phyloP scores from a whole-genome alignment of 2,329 filamentous ascomycete species.

The Diplodia corticola region DNA sequence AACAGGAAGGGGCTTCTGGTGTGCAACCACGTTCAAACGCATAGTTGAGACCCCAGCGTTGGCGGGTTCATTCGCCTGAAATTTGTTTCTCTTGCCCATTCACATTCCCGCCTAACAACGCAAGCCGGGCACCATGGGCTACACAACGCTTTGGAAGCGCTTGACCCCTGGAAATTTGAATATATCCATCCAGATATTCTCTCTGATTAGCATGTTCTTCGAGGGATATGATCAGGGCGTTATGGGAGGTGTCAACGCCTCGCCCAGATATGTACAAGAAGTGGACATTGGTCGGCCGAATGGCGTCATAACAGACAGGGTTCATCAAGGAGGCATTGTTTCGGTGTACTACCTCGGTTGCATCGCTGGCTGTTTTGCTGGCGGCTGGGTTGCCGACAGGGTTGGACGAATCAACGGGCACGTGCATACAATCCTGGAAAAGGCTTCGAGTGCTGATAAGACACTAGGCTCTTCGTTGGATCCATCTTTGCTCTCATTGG shows the following conservation, averaged over 20 bases:
- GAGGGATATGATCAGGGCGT: slow-evolving; percentile 55
- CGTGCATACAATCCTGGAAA: no score
- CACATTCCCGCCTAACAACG: neutral
- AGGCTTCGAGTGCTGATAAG: neutral
- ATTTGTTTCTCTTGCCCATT: no score
- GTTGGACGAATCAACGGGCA: slow-evolving; percentile 57
- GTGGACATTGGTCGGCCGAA: slow-evolving; percentile 65
- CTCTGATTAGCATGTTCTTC: slow-evolving; percentile 28
- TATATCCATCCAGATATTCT: slow-evolving; percentile 40
- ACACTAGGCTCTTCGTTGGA: slow-evolving; percentile 44
- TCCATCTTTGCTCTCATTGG: slow-evolving; percentile 52
- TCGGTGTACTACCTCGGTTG: slow-evolving; percentile 62
- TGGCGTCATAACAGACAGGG: slow-evolving; percentile 53
- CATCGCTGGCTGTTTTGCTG: slow-evolving; percentile 62
- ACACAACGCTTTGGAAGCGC: slow-evolving; percentile 46
- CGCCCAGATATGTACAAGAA: slow-evolving; percentile 62
- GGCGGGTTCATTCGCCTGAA: neutral
- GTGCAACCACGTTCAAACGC: neutral
- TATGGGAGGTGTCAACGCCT: slow-evolving; percentile 66
- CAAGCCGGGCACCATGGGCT: slow-evolving; percentile 36
- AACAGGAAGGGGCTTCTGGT: neutral
- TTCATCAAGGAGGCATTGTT: slow-evolving; percentile 65
- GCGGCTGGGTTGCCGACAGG: slow-evolving; percentile 65
- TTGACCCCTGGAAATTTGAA: slow-evolving; percentile 47
- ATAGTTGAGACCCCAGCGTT: neutral